Evolutionary conservation across 345 rosid genomes (phyloP).

Genomic region (Eucalyptus sideroxylon): DNA sequence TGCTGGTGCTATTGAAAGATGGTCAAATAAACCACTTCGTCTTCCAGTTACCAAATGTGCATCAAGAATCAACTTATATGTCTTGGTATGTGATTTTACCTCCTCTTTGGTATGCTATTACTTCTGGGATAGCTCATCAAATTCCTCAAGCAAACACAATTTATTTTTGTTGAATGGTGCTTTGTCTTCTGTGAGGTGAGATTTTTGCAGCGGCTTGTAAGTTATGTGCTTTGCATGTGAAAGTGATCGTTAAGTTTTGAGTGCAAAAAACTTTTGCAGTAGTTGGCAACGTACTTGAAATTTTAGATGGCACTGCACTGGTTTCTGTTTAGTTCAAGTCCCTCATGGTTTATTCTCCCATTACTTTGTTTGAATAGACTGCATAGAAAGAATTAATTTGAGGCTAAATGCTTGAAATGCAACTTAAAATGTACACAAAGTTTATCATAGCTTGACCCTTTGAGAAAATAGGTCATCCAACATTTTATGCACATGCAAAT

Average conservation of each 20-base stretch:
- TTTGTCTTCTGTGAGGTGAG: background rate
- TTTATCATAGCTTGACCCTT: background rate
- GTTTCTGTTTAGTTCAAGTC: background rate
- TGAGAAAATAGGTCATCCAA: background rate
- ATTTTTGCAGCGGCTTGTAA: background rate
- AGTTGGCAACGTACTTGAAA: background rate
- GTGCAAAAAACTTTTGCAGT: background rate
- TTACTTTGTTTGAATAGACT: background rate
- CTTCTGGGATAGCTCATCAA: background rate
- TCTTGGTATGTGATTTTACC: slow-evolving; percentile 38
- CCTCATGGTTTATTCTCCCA: background rate
- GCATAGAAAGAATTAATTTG: background rate
- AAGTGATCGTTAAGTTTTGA: background rate
- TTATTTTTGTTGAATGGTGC: background rate
- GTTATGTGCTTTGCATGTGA: background rate
- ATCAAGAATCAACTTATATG: slow-evolving; percentile 41
- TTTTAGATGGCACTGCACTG: background rate
- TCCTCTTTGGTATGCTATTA: background rate
- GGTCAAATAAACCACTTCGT: slow-evolving; percentile 48
- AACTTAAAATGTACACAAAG: background rate
- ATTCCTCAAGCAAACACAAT: background rate
- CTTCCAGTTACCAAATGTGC: slow-evolving; percentile 48
- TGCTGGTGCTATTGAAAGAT: slow-evolving; percentile 59
- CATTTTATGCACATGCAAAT: background rate
- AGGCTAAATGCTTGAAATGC: background rate